A percentile compares a stretch with the other conserved stretches of the same genome.
phyloP scores from a whole-genome alignment of 169 alveolate genomes.

The Cryptosporidium canis region DNA sequence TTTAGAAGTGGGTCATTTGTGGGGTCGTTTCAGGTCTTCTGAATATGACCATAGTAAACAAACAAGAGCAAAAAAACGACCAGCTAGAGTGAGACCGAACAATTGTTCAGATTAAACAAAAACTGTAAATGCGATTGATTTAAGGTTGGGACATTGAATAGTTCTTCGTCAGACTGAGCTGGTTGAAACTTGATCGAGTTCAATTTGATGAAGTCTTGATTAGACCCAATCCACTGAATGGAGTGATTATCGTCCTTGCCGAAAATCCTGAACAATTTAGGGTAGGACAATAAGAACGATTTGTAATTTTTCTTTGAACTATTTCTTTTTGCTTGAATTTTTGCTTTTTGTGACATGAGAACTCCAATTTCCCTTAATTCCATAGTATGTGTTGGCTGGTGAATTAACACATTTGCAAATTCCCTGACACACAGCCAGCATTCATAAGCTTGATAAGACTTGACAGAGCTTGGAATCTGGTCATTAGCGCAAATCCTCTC shows the following conservation, averaged over 20 bases:
- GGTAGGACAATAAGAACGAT: constrained; percentile 49
- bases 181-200: constrained; percentile 56
- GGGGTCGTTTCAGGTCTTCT: not conserved
- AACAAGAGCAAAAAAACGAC: not conserved
- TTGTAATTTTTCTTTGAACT: constrained; percentile 65
- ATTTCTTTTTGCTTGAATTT: constrained; percentile 70
- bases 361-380: constrained; percentile 71
- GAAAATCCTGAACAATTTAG: constrained; percentile 62
- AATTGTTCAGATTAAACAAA: constrained; percentile 33
- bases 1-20: not conserved
- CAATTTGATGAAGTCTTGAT: constrained; percentile 57
- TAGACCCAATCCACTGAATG: constrained; percentile 71
- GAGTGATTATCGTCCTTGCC: constrained; percentile 71
- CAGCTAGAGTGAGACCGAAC: constrained; percentile 2
- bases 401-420: constrained; percentile 64
- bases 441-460: constrained; percentile 57
- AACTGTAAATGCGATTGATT: constrained; percentile 68
- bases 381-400: constrained; percentile 68
- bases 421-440: constrained; percentile 72
- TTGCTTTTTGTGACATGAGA: constrained; percentile 71
- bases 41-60: not conserved
- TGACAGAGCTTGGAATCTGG: constrained; percentile 30
- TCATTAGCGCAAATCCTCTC: not conserved
- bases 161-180: constrained; percentile 62
- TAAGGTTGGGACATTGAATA: constrained; percentile 54